Evolutionary conservation across 495 filamentous ascomycete genomes (phyloP).

Genomic region (Penicillium chermesinum): DNA sequence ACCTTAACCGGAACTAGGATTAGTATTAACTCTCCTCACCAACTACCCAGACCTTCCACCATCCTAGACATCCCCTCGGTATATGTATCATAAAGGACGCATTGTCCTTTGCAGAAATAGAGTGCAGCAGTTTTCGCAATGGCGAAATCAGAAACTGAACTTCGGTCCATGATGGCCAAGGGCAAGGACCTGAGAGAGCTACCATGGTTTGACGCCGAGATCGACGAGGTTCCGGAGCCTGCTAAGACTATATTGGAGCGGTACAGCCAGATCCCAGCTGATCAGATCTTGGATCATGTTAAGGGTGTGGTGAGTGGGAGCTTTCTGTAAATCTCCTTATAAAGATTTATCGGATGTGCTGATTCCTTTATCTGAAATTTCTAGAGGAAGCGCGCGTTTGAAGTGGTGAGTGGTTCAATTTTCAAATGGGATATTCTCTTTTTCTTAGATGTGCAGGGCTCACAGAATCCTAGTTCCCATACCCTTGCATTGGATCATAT

Average conservation of each 20-base stretch:
- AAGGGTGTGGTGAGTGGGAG: constrained; percentile 35
- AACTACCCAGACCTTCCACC: too few species aligned
- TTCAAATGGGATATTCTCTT: too few species aligned
- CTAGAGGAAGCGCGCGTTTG: constrained; percentile 20
- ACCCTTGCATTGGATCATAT: constrained; percentile 51
- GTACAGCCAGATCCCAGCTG: constrained; percentile 43
- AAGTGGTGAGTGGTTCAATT: constrained; percentile 22
- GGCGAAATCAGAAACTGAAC: constrained; percentile 13
- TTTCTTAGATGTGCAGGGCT: too few species aligned
- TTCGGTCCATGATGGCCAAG: constrained; percentile 10
- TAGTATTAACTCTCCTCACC: too few species aligned
- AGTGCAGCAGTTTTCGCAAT: constrained; percentile 2
- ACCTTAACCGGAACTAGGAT: too few species aligned
- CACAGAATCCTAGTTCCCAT: constrained; percentile 35
- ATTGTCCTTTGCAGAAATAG: too few species aligned
- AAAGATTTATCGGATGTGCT: too few species aligned
- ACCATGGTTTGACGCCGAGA: constrained; percentile 16
- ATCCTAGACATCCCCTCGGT: too few species aligned
- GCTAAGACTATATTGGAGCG: constrained; percentile 36
- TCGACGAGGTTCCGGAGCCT: constrained; percentile 15
- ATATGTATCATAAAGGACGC: too few species aligned
- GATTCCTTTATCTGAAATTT: too few species aligned
- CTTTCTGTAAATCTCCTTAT: background rate
- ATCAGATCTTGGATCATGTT: constrained; percentile 43
- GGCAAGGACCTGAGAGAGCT: constrained; percentile 7